Percentiles rank a stretch among this genome's conserved stretches.
Conservation (phyloP, 2,329 filamentous ascomycete species). For the Blastomyces percursus region DNA sequence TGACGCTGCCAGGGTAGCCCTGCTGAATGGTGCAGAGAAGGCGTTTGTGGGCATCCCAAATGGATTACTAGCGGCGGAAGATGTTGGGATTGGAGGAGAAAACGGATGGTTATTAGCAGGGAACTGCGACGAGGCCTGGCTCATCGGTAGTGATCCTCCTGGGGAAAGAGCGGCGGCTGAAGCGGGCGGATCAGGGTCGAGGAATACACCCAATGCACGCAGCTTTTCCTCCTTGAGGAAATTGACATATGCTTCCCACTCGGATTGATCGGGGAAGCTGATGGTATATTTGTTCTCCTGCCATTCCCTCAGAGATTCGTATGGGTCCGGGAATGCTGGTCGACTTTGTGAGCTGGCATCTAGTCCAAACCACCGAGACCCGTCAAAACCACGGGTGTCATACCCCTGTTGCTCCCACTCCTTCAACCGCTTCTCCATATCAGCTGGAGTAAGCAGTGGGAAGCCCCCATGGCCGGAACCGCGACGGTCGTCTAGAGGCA, state of each 20-base stretch:
- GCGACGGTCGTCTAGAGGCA: constrained; percentile 57
- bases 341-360: constrained; percentile 34
- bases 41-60: constrained; percentile 48
- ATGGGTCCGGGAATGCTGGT: constrained; percentile 33
- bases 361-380: constrained; percentile 8
- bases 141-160: constrained; percentile 48
- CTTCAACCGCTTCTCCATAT: constrained; percentile 31
- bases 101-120: constrained; percentile 56
- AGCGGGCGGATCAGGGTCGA: constrained; percentile 60
- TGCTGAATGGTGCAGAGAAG: constrained; percentile 50
- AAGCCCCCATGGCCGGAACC: constrained; percentile 38
- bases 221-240: constrained; percentile 84
- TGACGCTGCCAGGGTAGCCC: constrained; percentile 53
- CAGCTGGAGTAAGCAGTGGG: constrained; percentile 29
- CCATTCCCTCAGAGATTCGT: constrained; percentile 28
- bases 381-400: constrained; percentile 30
- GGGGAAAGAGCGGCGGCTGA: constrained; percentile 53
- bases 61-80: constrained; percentile 64
- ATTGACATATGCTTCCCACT: constrained; percentile 70
- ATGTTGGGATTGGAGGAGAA: constrained; percentile 71
- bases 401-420: constrained; percentile 36
- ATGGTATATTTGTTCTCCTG: constrained; percentile 26
- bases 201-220: constrained; percentile 75
- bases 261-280: constrained; percentile 37
- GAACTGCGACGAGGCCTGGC: constrained; percentile 62